Base-by-base conservation (phyloP, 495 filamentous ascomycete genomes). In the Gamarada debralockiae region DNA sequence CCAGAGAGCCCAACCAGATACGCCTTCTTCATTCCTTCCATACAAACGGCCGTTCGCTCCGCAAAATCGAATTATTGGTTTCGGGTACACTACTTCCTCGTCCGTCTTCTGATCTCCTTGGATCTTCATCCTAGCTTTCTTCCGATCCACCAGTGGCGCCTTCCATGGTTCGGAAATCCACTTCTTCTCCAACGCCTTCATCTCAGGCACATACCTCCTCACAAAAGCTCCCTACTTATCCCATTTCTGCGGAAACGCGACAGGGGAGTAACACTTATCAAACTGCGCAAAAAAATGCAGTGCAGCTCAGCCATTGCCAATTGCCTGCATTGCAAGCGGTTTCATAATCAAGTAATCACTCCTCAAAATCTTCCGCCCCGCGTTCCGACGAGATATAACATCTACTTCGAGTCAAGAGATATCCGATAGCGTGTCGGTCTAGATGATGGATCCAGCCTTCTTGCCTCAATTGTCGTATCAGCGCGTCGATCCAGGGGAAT, bases 401-500 rank as follows among this genome's bases (percentile, higher is more conserved):
- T 9, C 85, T 85, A 18, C 85, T 84, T 3, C 85, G 71, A 1
- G 85, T 89, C 27, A 88, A 68, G 62, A 89, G 87, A 55, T 82
- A 88, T 3, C 84, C 85, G 1, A 89, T 82, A 46, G 82, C 77
- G 56, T 89, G 85, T 14, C 85, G 77, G 1, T 82, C 85, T 0
- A 87, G 73, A 57, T 88, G 85, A 59, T 88, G 85, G 33, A 89
- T 86, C 85, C 84, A 89, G 15, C 85, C 85, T 60, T 87, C 84
- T 2, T 63, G 58, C 9, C 69, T 67, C n/a, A 89, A 69, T 63
- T 89, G 84, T 3, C 84, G 80, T 85, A 89, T 88, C 27, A 88
- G 62, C 0, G 84, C 85, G 57, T 89, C 85, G 54, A 89, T 85
- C 74, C 79, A 87, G 2, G 85, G 85, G 55, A 88, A 87, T 1